These are phyloP conservation scores for Blastomyces gilchristii DNA, from an alignment of 2,329 filamentous ascomycete species.

Conservation along the genomic window DNA sequence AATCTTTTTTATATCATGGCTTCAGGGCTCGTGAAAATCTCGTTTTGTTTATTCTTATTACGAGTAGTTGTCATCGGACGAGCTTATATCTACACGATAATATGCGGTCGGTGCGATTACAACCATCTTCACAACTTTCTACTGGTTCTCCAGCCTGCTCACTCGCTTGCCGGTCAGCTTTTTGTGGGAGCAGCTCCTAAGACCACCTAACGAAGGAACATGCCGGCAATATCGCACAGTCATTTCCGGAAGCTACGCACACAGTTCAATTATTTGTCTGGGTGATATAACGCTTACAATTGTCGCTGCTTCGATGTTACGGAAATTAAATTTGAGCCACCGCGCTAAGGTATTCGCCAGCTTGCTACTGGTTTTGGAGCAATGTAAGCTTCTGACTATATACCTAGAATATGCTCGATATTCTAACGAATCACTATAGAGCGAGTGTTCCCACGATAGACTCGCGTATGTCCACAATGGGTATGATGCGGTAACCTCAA, in stretches of 20 bases:
- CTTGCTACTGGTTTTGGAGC: constrained; percentile 1
- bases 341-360: neutral
- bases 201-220: neutral
- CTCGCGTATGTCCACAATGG: neutral
- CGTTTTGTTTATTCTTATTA: neutral
- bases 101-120: neutral
- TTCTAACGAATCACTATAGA: neutral
- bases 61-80: neutral
- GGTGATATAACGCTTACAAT: constrained; percentile 1
- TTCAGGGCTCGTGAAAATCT: neutral
- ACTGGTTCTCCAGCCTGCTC: constrained; percentile 2
- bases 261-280: neutral
- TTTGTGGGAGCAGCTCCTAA: neutral
- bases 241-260: neutral
- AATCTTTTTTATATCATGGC: neutral
- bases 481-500: neutral
- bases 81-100: neutral
- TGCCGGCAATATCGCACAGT: constrained; percentile 1
- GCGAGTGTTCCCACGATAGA: constrained; percentile 1
- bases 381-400: neutral
- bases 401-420: neutral
- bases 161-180: neutral
- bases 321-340: constrained; percentile 1
- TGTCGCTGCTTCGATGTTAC: neutral
- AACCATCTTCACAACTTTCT: neutral